Percentiles rank a stretch among this genome's conserved stretches.
Evolutionary conservation across 2,329 filamentous ascomycete species (phyloP).

Genomic region (Colletotrichum tamarilloi): DNA sequence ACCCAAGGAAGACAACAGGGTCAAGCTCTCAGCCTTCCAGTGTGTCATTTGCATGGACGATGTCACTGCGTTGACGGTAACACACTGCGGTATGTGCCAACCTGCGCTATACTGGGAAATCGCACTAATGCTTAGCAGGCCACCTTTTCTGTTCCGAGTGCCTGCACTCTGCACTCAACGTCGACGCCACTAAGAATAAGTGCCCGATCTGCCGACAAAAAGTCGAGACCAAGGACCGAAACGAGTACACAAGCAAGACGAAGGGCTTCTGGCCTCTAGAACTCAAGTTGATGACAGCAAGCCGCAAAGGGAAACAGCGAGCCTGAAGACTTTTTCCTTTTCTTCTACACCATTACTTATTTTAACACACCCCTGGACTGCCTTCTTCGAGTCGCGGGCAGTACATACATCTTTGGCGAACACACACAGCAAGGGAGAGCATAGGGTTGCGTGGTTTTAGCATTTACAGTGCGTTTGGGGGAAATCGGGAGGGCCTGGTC

Average conservation of each 20-base stretch:
- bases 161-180: constrained; percentile 69
- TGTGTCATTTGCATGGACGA: constrained; percentile 77
- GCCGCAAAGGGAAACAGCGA: constrained; percentile 60
- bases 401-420: constrained; percentile 1
- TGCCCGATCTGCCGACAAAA: constrained; percentile 74
- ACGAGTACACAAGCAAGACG: constrained; percentile 54
- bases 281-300: constrained; percentile 70
- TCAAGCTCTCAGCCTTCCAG: constrained; percentile 68
- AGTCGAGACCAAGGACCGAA: constrained; percentile 60
- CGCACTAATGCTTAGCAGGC: constrained; percentile 51
- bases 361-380: background rate
- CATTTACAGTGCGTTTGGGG: constrained; percentile 29
- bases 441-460: constrained; percentile 3
- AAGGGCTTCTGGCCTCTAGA: constrained; percentile 70
- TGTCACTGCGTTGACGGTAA: constrained; percentile 67
- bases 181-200: constrained; percentile 64
- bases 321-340: constrained; percentile 6
- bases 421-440: background rate
- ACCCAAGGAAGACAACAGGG: constrained; percentile 58
- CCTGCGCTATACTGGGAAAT: background rate
- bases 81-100: constrained; percentile 70
- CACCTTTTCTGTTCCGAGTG: constrained; percentile 74
- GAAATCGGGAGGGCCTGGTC: background rate
- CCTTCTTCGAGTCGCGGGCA: background rate
- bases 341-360: background rate